phyloP scores from a whole-genome alignment of 148 eudicot species.

The Chenopodium formosanum region DNA sequence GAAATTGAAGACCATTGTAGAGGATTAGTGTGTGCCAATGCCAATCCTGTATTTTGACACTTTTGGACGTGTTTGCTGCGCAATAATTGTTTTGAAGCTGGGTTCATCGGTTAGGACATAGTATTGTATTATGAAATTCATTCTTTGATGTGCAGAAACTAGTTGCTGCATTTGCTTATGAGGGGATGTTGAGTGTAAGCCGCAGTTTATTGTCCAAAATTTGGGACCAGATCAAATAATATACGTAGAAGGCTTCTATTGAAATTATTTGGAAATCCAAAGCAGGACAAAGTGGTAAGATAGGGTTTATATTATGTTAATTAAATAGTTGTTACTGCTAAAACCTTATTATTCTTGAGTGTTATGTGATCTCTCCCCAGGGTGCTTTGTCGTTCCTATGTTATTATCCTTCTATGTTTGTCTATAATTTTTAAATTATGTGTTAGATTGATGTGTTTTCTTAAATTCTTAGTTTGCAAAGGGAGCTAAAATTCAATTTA shows the following conservation, averaged over 20 bases:
- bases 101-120: neutral
- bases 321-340: neutral
- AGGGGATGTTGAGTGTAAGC: constrained; percentile 73
- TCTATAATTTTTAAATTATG: neutral
- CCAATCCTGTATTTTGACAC: neutral
- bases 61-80: neutral
- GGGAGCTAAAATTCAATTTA: neutral
- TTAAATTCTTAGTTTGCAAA: neutral
- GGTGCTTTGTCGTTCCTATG: too few species aligned
- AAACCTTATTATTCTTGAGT: neutral
- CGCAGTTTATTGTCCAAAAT: constrained; percentile 77
- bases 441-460: neutral
- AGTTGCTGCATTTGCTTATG: neutral
- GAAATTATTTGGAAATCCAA: constrained; percentile 86
- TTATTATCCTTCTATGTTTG: neutral
- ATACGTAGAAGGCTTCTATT: constrained; percentile 71
- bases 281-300: constrained; percentile 68
- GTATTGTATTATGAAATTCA: neutral
- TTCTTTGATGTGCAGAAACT: neutral
- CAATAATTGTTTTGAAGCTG: neutral
- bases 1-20: neutral
- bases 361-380: too few species aligned
- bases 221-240: constrained; percentile 79
- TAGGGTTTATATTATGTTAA: neutral
- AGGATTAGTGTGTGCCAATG: neutral